phyloP scores from a whole-genome alignment of 768 basidiomycete genomes.

The Kockovaella imperatae region DNA sequence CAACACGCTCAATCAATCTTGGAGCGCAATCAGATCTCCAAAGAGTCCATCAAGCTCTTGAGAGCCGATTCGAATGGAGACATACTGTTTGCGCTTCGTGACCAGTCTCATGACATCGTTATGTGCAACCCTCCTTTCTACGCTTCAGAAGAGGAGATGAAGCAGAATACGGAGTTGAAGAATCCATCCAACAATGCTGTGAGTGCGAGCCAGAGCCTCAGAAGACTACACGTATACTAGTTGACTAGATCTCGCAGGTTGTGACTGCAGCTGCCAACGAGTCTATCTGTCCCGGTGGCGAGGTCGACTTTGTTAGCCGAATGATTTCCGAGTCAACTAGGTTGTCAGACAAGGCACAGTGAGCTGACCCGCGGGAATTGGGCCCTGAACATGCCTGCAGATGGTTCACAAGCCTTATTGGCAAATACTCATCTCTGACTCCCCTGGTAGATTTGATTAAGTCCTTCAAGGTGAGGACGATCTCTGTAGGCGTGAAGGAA shows the following conservation, averaged over 20 bases:
- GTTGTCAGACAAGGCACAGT: conserved; percentile 57
- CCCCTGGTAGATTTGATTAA: conserved; percentile 57
- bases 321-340: conserved; percentile 70
- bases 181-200: conserved; percentile 63
- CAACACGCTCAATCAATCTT: conserved; percentile 56
- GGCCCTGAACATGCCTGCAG: conserved; percentile 43
- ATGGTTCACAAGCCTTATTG: conserved; percentile 92
- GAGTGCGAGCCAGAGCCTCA: conserved; percentile 26
- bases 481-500: neutral
- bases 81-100: conserved; percentile 50
- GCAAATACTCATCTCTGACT: conserved; percentile 68
- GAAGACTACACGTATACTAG: neutral
- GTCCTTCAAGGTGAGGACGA: conserved; percentile 46
- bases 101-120: conserved; percentile 53
- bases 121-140: conserved; percentile 99
- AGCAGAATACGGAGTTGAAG: conserved; percentile 56
- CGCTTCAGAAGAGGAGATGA: conserved; percentile 61
- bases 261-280: conserved; percentile 82
- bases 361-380: conserved; percentile 11
- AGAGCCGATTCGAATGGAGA: conserved; percentile 38
- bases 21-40: conserved; percentile 51
- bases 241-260: conserved; percentile 50
- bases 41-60: conserved; percentile 51
- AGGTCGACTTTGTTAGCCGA: conserved; percentile 62
- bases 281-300: conserved; percentile 84